A percentile compares a stretch with the other conserved stretches of the same genome.
Evolutionary conservation across 805 yeast species (phyloP).

Genomic region (Pichia heedii): DNA sequence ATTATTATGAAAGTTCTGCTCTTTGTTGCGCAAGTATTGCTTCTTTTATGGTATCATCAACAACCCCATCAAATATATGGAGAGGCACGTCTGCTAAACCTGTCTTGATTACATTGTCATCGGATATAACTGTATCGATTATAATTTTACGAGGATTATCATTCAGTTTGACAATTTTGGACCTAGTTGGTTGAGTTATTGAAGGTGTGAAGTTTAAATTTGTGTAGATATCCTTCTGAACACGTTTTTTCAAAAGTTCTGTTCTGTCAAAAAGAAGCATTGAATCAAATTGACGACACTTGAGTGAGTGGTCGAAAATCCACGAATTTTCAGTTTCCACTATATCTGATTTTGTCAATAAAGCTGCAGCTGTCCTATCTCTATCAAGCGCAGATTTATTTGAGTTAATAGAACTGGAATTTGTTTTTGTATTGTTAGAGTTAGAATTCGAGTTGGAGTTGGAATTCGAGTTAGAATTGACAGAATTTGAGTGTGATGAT

Average conservation of each 20-base stretch:
- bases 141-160: constrained; percentile 17
- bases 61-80: constrained; percentile 48
- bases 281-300: constrained; percentile 64
- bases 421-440: too few relatives aligned
- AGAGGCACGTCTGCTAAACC: constrained; percentile 56
- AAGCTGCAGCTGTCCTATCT: constrained; percentile 2
- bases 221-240: constrained; percentile 73
- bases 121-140: constrained; percentile 38
- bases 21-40: constrained; percentile 59
- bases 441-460: too few relatives aligned
- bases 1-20: constrained; percentile 31
- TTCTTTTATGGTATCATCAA: constrained; percentile 44
- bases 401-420: too few relatives aligned
- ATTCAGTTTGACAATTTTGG: neutral
- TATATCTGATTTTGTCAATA: constrained; percentile 6
- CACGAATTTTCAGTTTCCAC: constrained; percentile 33
- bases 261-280: constrained; percentile 49
- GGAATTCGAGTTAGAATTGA: too few relatives aligned
- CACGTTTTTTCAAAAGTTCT: constrained; percentile 41
- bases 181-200: constrained; percentile 56
- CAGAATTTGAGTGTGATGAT: too few relatives aligned
- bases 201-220: constrained; percentile 71
- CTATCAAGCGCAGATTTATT: too few relatives aligned
- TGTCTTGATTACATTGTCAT: constrained; percentile 37
- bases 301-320: constrained; percentile 78